Conservation (phyloP, 805 yeast genomes). For the Teunomyces panamensis region DNA sequence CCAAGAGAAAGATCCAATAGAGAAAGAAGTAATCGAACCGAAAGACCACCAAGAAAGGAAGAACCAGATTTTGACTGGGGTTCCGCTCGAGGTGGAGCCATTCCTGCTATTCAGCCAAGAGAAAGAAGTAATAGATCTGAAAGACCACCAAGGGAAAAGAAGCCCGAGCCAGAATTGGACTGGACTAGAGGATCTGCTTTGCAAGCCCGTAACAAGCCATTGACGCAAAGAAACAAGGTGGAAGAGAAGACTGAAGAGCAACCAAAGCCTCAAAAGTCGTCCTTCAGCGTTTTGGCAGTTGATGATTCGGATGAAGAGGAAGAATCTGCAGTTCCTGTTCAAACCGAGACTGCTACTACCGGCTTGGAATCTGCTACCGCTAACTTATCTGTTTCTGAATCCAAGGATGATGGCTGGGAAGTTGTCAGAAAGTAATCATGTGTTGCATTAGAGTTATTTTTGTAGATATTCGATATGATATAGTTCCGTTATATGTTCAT, state of each 20-base stretch:
- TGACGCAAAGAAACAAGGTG: conserved; percentile 6
- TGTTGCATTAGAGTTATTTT: not conserved
- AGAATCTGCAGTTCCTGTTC: conserved; percentile 6
- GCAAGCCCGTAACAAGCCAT: conserved; percentile 13
- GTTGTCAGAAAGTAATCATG: conserved; percentile 37
- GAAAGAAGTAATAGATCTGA: conserved; percentile 33
- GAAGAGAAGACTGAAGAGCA: conserved; percentile 20
- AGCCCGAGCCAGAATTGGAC: conserved; percentile 30
- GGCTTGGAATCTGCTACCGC: conserved; percentile 38
- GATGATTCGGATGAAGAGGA: conserved; percentile 42
- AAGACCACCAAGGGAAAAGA: conserved; percentile 19
- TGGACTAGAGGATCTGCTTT: conserved; percentile 39
- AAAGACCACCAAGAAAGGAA: conserved; percentile 34
- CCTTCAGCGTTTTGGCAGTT: conserved; percentile 51
- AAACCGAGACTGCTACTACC: conserved; percentile 16
- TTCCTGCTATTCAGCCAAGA: conserved; percentile 32
- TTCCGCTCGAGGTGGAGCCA: conserved; percentile 34
- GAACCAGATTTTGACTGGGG: conserved; percentile 65
- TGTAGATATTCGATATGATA: conserved; percentile 3
- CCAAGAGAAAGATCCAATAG: conserved; percentile 28
- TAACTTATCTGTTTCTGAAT: conserved; percentile 31
- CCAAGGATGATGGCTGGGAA: conserved; percentile 44
- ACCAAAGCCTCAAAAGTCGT: conserved; percentile 40
- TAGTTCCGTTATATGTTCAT: conserved; percentile 7
- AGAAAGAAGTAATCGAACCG: conserved; percentile 13